phyloP scores from a whole-genome alignment of 306 rosid genomes.

The Trichosanthes cucumerina region DNA sequence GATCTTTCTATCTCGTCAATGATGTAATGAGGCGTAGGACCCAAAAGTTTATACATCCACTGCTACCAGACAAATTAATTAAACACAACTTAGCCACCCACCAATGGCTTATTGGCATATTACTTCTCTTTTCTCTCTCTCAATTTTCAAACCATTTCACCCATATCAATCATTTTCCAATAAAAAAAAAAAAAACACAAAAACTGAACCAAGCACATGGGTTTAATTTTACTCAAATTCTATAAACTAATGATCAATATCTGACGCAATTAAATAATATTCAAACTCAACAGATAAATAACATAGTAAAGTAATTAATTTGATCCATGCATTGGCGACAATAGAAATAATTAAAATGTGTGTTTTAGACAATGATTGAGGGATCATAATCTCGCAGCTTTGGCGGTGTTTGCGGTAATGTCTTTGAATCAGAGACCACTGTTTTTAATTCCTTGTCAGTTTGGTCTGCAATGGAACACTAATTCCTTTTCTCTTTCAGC shows the following conservation, averaged over 20 bases:
- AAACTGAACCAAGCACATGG: slow-evolving; percentile 67
- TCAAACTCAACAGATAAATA: slow-evolving; percentile 6
- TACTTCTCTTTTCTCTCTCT: neutral
- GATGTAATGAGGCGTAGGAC: slow-evolving; percentile 2
- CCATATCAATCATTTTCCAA: neutral
- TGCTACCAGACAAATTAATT: neutral
- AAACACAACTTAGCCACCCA: neutral
- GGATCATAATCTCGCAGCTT: slow-evolving; percentile 48
- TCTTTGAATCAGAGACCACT: slow-evolving; percentile 34
- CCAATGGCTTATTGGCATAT: too few relatives aligned
- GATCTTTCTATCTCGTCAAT: slow-evolving; percentile 7
- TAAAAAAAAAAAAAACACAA: slow-evolving; percentile 5
- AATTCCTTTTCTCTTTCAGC: neutral
- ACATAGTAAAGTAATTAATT: neutral
- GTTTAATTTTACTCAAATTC: slow-evolving; percentile 10
- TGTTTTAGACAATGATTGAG: slow-evolving; percentile 32
- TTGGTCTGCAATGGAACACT: slow-evolving; percentile 2
- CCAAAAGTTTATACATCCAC: slow-evolving; percentile 4
- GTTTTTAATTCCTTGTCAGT: neutral
- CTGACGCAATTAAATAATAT: slow-evolving; percentile 25
- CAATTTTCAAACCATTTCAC: neutral
- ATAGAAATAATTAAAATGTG: slow-evolving; percentile 1
- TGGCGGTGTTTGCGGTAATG: slow-evolving; percentile 46
- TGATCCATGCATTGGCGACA: slow-evolving; percentile 6
- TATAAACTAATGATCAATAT: slow-evolving; percentile 19